Evolutionary conservation across 345 rosid genomes (phyloP), one percentile per base, ranked within the genome.

Genomic region (Leavenworthia alabamica): DNA sequence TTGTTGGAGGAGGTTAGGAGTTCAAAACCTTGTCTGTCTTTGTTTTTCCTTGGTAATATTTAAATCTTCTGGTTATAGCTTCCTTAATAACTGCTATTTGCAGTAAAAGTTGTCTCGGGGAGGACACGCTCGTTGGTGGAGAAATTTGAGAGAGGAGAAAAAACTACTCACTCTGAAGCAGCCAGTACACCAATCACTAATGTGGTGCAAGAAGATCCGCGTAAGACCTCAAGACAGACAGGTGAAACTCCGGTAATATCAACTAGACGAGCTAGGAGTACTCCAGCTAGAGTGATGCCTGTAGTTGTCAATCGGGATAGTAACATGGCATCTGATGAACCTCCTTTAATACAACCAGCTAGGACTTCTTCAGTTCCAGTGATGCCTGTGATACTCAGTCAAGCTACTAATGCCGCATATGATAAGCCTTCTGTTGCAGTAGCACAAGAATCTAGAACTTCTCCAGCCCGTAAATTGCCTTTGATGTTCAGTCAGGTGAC

Each of bases 21-120:
- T 45, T 77, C 20, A 41, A 28, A 28, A 68, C 69, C 40, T 33
- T 32, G 22, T 50, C 24, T 65, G 39, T 35, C 14, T 47, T 37
- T 36, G 13, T 19, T 47, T 67, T 17, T 9, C 32, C 7, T 39
- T 22, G 52, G n/a, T 67, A 47, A 27, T 9, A 37, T 56, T 2
- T 36, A 56, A 12, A 26, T 55, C 2, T 11, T 8, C 40, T 66
- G 27, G 7, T 22, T 20, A 12, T 8, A n/a, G 64, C 66, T 47
- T 48, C 47, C 56, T 60, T 39, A 4, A 41, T 15, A 60, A 31
- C 56, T 44, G 53, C n/a, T 61, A 37, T 66, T 81, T 75, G 81
- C 87, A 89, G 97, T 89, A 74, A 94, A 88, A n/a, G 89, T 87
- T 65, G 86, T 89, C 63, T 73, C 73, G 1, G 99, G 99, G 60